Base-by-base conservation (phyloP, 2,329 filamentous ascomycete genomes). In the Pezicula carpinea region DNA sequence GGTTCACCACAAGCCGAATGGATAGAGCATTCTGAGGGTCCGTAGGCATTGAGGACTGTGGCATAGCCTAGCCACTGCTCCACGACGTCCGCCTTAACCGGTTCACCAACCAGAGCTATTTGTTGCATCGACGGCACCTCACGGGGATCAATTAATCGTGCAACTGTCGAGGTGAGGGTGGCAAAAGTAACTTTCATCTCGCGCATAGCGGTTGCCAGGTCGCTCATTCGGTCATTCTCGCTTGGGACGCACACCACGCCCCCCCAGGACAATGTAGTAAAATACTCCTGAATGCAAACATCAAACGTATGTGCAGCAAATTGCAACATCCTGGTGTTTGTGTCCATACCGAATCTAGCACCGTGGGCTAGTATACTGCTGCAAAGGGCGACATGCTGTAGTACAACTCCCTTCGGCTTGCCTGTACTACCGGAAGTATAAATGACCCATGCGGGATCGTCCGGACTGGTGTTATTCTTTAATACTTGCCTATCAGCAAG, bases 31-130 rank as follows among this genome's bases (percentile, higher is more conserved):
- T 40, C 38, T 23, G 38, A 40, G 38, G 38, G 38, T 15, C 38
- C 38, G 38, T 40, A 40, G 22, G 38, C 38, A 40, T 40, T 40
- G 38, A 40, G 38, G n/a, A 40, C 38, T 26, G 38, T 40, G 22
- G 38, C 19, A 26, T 40, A 15, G 13, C 38, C 38, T 23, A 40
- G 19, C 38, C 38, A 40, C 38, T 40, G 38, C 22, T 40, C 38
- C 11, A 40, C 38, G n/a, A 40, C 38, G 13, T 40, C 38, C 6
- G 38, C 38, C 7, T 40, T 40, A 15, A 40, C 38, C 15, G 38
- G 38, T 15, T 40, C 38, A 10, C 38, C 38, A n/a, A 40, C 11
- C 11, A 40, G 38, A 29, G 38, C 38, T 40, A 40, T 40, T 40
- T 40, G 38, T 40, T 40, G 38, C 38, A 40, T 40, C 10, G 38